Evolutionary conservation across 164 flowering plant species (phyloP), one percentile per base, ranked within the genome.

Genomic region (Tinospora cordifolia): DNA sequence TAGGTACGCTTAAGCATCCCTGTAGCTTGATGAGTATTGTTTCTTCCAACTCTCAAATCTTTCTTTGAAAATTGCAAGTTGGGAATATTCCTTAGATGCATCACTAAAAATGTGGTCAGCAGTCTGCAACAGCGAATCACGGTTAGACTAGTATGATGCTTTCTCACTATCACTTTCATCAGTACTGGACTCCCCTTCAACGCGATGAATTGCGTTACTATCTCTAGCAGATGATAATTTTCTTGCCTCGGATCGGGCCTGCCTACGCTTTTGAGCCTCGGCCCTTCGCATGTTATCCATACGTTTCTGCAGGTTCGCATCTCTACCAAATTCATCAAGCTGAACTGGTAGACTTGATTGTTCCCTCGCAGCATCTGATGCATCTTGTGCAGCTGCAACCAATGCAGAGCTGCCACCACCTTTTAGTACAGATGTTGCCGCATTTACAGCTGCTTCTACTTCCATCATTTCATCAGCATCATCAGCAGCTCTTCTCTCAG

Each of bases 111-210:
- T 74, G 36, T 87, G 79, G 44, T 78, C 90, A 68, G 97, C 93
- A 75, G 84, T 83, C 80, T 85, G 87, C 51, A 94, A 88, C 75
- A 90, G 74, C 75, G 67, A 54, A 41, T 86, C 78, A 27, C 86
- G 85, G 70, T 78, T 83, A 30, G 93, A 87, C 68, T 83, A 74
- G 67, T 90, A 90, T 36, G 92, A 90, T 30, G 74, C 70, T 75
- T 75, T 84, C 82, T 94, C 98, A 74, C 85, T 84, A 67, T 94
- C 99, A 75, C 99, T 94, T 76, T 92, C 98, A 84, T 94, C 99
- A 71, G 99, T 88, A 81, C 97, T 94, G 3, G 89, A 88, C 75
- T 94, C 99, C 65, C 99, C 99, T 83, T 92, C 99, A 63, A 92
- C 73, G 66, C 62, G 84, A 59, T 72, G 85, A 80, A 75, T 5